Evolutionary conservation across 371 early-diverging fungal genomes (phyloP), one percentile per base, ranked within the genome.

Genomic region (Syncephalis fuscata): DNA sequence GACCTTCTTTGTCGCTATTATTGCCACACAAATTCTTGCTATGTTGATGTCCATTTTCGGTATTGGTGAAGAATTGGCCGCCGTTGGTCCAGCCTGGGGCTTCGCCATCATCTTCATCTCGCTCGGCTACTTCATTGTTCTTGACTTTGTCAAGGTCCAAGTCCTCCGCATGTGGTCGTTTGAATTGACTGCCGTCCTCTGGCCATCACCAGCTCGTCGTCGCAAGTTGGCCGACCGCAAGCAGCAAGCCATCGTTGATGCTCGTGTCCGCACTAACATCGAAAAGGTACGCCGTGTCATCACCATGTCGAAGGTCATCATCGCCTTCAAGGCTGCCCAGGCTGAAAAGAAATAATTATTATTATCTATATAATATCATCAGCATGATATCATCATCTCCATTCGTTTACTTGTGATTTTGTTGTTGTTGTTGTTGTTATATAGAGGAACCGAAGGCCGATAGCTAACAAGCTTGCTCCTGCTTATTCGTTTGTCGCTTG

Each of bases 11-110:
- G 51, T 70, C 1, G 88, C 85, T 45, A 80, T 92, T 45, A 69
- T 84, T 51, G 90, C 84, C 26, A 92, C 91, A 7, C 93, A 92
- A 66, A 70, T 91, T 42, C 68, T 92, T 68, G 93, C 93, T 46
- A 70, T 85, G 63, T 62, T 91, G 54, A 81, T 91, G 55, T 81
- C 88, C 27, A 74, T 87, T 45, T 81, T 79, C 61, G 89, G 88
- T 32, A 56, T 74, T 47, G 61, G 60, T 46, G 63, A 62, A 24
- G 57, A 74, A 17, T 72, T 71, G 14, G 59, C 61, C 2, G 59
- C 68, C 39, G 66, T 80, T 32, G 68, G 70, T 42, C 58, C 56
- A 41, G 68, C 62, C 22, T 70, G 71, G 65, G 74, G 74, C 16
- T 50, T 68, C 39, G 60, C 61, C 11, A 61, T 80, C 40, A 51